Conservation (phyloP, 192 early-diverging fungal species). For the Bifiguratus adelaidae region DNA sequence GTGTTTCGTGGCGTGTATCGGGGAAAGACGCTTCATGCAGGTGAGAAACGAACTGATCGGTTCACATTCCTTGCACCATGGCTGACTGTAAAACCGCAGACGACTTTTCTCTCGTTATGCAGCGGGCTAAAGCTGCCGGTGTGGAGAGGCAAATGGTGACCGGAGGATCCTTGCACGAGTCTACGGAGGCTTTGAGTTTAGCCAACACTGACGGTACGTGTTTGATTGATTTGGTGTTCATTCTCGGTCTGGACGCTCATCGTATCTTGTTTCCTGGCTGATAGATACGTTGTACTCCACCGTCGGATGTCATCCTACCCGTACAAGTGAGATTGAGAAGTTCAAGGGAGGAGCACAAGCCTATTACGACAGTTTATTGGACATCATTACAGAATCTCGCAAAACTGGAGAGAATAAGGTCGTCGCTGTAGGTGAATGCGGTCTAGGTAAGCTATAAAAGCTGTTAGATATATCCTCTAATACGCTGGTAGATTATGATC, state of each 20-base stretch:
- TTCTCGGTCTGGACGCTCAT: background rate
- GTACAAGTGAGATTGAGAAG: slow-evolving; percentile 57
- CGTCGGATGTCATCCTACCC: slow-evolving; percentile 81
- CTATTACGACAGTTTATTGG: slow-evolving; percentile 45
- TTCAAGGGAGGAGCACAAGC: slow-evolving; percentile 43
- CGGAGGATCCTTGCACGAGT: slow-evolving; percentile 52
- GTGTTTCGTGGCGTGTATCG: slow-evolving; percentile 78
- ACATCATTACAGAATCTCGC: slow-evolving; percentile 20
- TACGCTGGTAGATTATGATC: slow-evolving; percentile 70
- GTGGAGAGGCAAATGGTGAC: slow-evolving; percentile 80
- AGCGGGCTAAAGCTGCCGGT: slow-evolving; percentile 50
- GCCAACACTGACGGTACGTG: slow-evolving; percentile 32
- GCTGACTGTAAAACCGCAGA: slow-evolving; percentile 20
- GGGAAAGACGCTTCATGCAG: slow-evolving; percentile 59
- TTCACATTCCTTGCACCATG: background rate
- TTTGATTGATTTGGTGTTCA: background rate
- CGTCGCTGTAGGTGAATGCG: slow-evolving; percentile 93
- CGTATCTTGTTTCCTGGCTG: background rate
- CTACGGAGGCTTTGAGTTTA: slow-evolving; percentile 46
- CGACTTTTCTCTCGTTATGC: slow-evolving; percentile 52
- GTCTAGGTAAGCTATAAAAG: slow-evolving; percentile 39
- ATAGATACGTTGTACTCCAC: slow-evolving; percentile 52
- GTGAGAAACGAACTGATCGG: slow-evolving; percentile 14
- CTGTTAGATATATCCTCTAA: background rate
- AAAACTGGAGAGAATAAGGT: slow-evolving; percentile 46